Base-by-base conservation (phyloP, 768 basidiomycete species). In the Podaxis sp. region DNA sequence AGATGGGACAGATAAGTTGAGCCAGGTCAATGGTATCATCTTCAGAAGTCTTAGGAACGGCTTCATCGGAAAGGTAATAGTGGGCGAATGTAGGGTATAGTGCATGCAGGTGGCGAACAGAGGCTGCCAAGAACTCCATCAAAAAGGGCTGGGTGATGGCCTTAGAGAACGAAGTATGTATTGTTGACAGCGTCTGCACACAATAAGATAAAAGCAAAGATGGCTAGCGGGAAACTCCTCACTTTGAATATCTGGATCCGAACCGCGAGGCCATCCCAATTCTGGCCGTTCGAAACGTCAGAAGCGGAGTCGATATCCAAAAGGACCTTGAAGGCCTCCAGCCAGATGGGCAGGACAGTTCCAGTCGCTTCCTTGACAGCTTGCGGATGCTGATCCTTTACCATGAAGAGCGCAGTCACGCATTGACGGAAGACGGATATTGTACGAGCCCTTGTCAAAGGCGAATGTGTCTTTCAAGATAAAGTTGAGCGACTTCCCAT, bases 381-480 rank as follows among this genome's bases (percentile, higher is more conserved):
- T 62, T 90, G 86, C 0, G 95, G 93, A 68, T 95, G 90, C 66
- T 95, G 90, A 38, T 95, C 94, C 72, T 95, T 95, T 61, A 99
- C 94, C 88, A 96, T 98, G 74, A 91, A 95, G 17, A 99, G 80
- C 4, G 95, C 89, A 56, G 87, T 85, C 3, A 97, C 81, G 69
- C 94, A 95, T 78, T 98, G 93, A 33, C 90, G 81, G 77, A 98
- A 98, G 36, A 97, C 94, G 3, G 88, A 83, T 15, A 99, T 82
- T 3, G 93, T 88, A 30, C 93, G 84, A 0, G 95, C 87, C 33
- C 96, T 87, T 6, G 96, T 97, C 5, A 89, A 78, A 0, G 92
- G 82, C 1, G 89, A 85, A 71, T 97, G 89, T 52, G 83, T 78
- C 85, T 68, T 63, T 69, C 36, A 56, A 36, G 57, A 50, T 38